Evolutionary conservation across 2,329 filamentous ascomycete species (phyloP).

Genomic region (Fusarium metavorans): DNA sequence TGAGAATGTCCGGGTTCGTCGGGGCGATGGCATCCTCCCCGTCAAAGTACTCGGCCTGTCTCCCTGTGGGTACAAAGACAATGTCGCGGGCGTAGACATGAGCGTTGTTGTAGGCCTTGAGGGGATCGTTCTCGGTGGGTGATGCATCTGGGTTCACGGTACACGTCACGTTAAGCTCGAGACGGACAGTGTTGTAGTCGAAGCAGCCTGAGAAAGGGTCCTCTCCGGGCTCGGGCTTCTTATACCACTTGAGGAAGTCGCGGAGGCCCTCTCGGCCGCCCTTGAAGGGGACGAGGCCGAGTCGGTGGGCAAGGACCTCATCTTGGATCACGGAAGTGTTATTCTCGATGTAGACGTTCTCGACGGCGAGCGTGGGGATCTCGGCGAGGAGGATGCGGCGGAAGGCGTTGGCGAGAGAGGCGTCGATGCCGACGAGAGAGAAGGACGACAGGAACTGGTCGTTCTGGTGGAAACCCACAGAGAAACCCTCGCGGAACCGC

Average conservation of each 20-base stretch:
- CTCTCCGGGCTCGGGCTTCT: conserved; percentile 74
- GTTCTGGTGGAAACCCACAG: conserved; percentile 87
- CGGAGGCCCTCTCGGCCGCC: conserved; percentile 81
- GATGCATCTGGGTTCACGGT: conserved; percentile 80
- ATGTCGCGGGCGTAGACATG: conserved; percentile 86
- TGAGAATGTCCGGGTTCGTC: conserved; percentile 90
- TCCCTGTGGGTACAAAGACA: conserved; percentile 79
- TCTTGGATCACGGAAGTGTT: conserved; percentile 99
- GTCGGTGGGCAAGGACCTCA: conserved; percentile 90
- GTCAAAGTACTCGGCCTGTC: conserved; percentile 76
- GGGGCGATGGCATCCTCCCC: conserved; percentile 77
- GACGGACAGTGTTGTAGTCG: conserved; percentile 89
- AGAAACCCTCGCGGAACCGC: conserved; percentile 77
- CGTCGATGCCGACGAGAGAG: conserved; percentile 91
- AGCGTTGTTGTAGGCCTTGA: conserved; percentile 86
- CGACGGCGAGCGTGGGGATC: conserved; percentile 93
- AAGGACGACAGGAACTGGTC: conserved; percentile 83
- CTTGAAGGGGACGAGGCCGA: conserved; percentile 91
- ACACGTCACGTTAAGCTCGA: conserved; percentile 84
- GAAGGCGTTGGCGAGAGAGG: conserved; percentile 95
- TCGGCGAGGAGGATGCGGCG: conserved; percentile 95
- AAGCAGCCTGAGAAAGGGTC: conserved; percentile 70
- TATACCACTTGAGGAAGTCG: conserved; percentile 85
- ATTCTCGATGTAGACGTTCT: conserved; percentile 92
- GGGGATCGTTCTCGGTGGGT: conserved; percentile 81